These are phyloP conservation scores for Trichoderma lentiforme DNA, from an alignment of 2,329 filamentous ascomycete species.

Conservation along the genomic window DNA sequence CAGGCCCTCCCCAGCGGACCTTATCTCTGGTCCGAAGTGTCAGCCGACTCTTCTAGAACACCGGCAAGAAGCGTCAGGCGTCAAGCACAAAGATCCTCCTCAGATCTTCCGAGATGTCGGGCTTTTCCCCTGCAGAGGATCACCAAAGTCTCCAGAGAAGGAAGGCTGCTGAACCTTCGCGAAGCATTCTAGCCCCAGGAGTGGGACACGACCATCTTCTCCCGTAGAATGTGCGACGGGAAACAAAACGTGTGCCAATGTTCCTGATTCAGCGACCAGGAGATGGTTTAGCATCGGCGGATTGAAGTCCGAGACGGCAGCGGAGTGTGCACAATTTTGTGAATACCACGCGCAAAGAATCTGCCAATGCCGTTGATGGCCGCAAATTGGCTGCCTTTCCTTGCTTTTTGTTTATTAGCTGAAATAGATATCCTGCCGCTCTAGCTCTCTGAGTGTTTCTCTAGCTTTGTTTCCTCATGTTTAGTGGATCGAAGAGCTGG, in stretches of 20 bases:
- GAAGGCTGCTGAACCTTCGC: conserved; percentile 3
- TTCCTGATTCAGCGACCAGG: background rate
- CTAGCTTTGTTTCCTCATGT: conserved; percentile 6
- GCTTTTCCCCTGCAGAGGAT: background rate
- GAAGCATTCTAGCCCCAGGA: conserved; percentile 4
- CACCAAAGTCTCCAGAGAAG: background rate
- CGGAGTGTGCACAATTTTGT: background rate
- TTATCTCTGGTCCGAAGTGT: background rate
- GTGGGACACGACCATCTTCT: background rate
- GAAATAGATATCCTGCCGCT: background rate
- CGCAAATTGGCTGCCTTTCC: background rate
- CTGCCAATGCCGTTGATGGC: background rate
- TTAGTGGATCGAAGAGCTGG: background rate
- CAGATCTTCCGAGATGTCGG: conserved; percentile 5
- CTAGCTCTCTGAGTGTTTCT: background rate
- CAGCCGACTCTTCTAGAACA: conserved; percentile 26
- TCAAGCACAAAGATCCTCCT: conserved; percentile 17
- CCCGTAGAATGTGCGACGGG: background rate
- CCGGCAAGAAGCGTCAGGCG: conserved; percentile 22
- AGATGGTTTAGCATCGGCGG: background rate
- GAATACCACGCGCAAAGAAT: background rate
- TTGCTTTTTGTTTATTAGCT: conserved; percentile 8
- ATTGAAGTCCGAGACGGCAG: background rate
- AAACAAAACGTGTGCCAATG: background rate
- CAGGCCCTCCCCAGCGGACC: background rate